Percentiles rank a stretch among this genome's conserved stretches.
Evolutionary conservation across 2,329 filamentous ascomycete genomes (phyloP).

Genomic region (Diatrype stigma): DNA sequence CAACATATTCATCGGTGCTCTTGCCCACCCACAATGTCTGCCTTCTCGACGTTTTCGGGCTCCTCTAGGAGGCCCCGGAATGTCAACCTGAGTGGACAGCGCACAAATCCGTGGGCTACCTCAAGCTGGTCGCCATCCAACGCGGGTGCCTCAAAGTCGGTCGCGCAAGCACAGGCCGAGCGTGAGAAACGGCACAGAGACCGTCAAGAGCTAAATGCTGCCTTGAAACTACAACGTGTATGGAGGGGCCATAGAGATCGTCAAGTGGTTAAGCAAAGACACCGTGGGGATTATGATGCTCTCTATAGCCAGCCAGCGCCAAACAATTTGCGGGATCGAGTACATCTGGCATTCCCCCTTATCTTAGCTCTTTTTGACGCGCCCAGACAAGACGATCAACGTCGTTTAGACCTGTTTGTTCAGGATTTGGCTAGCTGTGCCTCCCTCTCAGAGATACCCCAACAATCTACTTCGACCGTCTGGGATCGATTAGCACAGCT

Average conservation of each 20-base stretch:
- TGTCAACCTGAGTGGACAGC: slow-evolving; percentile 86
- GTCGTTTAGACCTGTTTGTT: slow-evolving; percentile 42
- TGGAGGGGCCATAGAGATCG: slow-evolving; percentile 77
- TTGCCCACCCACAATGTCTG: slow-evolving; percentile 51
- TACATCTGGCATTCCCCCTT: slow-evolving; percentile 39
- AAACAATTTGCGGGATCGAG: slow-evolving; percentile 22
- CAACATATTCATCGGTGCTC: background rate
- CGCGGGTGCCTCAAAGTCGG: slow-evolving; percentile 67
- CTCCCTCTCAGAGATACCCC: background rate
- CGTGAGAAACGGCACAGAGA: slow-evolving; percentile 76
- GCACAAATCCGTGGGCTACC: slow-evolving; percentile 71
- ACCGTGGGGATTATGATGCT: slow-evolving; percentile 60
- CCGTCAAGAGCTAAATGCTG: slow-evolving; percentile 70
- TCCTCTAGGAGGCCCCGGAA: slow-evolving; percentile 80
- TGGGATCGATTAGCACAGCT: slow-evolving; percentile 23
- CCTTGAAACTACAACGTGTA: slow-evolving; percentile 67
- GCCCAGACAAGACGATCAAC: slow-evolving; percentile 41
- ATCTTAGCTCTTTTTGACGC: slow-evolving; percentile 48
- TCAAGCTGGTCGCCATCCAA: slow-evolving; percentile 54
- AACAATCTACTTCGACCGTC: slow-evolving; percentile 11
- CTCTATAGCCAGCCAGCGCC: slow-evolving; percentile 40
- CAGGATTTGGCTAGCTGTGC: slow-evolving; percentile 31
- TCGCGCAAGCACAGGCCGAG: slow-evolving; percentile 84
- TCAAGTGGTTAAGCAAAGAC: slow-evolving; percentile 49
- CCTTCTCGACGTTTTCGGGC: slow-evolving; percentile 84